A percentile compares a stretch with the other conserved stretches of the same genome.
phyloP scores from a whole-genome alignment of 2,329 filamentous ascomycete species.

The Metarhizium guizhouense region DNA sequence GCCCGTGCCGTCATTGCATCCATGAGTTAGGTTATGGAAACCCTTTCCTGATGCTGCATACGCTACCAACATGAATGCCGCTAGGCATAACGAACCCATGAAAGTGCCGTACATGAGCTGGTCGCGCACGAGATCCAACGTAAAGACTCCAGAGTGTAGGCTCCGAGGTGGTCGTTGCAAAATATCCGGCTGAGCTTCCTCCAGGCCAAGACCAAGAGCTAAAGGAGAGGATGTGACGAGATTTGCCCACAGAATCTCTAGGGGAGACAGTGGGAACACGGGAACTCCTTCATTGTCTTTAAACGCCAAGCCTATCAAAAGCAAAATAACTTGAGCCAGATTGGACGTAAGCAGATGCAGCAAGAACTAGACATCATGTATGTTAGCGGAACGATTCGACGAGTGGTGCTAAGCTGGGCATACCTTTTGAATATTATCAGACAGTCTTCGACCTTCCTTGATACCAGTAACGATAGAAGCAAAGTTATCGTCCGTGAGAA shows the following conservation, averaged over 20 bases:
- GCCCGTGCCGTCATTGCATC: conserved; percentile 49
- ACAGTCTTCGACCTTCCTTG: conserved; percentile 59
- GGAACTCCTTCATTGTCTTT: conserved; percentile 50
- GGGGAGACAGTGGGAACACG: conserved; percentile 61
- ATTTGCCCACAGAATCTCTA: conserved; percentile 71
- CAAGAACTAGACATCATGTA: conserved; percentile 35
- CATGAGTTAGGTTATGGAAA: conserved; percentile 37
- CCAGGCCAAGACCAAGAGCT: conserved; percentile 63
- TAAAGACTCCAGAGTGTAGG: conserved; percentile 53
- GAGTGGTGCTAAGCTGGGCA: neutral
- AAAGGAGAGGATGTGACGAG: conserved; percentile 64
- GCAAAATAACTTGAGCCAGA: conserved; percentile 58
- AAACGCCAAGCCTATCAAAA: conserved; percentile 62
- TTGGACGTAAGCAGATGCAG: conserved; percentile 62
- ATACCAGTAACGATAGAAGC: conserved; percentile 69
- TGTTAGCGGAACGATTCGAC: neutral
- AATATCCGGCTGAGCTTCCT: conserved; percentile 59
- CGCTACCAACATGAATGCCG: conserved; percentile 50
- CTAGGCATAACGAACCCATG: conserved; percentile 54
- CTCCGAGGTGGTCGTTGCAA: conserved; percentile 56
- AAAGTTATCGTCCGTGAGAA: conserved; percentile 82
- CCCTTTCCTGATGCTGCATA: conserved; percentile 39
- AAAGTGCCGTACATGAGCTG: conserved; percentile 49
- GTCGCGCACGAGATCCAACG: conserved; percentile 53
- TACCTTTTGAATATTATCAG: conserved; percentile 69